Percentiles rank a stretch among this genome's conserved stretches.
Evolutionary conservation across 2,329 filamentous ascomycete genomes (phyloP).

Genomic region (Epichloe uncinata): DNA sequence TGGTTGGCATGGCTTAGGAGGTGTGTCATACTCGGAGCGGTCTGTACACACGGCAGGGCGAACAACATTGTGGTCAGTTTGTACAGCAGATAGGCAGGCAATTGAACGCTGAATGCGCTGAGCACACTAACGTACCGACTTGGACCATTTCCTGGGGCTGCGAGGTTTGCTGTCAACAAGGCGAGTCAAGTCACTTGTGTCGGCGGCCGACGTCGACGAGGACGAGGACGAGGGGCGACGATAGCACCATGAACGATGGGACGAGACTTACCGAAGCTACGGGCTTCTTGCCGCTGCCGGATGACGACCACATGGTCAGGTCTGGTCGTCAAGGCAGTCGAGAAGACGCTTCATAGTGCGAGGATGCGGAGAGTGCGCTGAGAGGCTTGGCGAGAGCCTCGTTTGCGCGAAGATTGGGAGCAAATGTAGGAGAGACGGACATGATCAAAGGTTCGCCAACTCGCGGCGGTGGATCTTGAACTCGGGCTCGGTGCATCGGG

Average conservation of each 20-base stretch:
- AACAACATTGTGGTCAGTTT: conserved; percentile 5
- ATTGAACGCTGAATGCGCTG: neutral
- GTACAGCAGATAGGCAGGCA: neutral
- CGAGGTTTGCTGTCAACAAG: conserved; percentile 24
- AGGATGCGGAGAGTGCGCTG: conserved; percentile 8
- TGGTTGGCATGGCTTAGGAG: conserved; percentile 3
- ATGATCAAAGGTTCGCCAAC: neutral
- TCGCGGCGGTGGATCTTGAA: neutral
- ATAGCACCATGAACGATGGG: neutral
- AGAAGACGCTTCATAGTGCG: conserved; percentile 19
- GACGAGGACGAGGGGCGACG: neutral
- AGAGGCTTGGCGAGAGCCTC: conserved; percentile 13
- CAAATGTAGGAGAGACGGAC: neutral
- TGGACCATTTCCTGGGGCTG: conserved; percentile 90
- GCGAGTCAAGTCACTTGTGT: neutral
- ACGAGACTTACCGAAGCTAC: conserved; percentile 49
- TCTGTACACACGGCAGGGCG: conserved; percentile 27
- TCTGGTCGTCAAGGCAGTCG: conserved; percentile 14
- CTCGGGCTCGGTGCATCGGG: neutral
- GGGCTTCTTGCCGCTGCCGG: conserved; percentile 54
- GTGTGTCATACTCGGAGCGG: conserved; percentile 45
- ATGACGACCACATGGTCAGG: conserved; percentile 49
- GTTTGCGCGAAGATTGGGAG: conserved; percentile 4
- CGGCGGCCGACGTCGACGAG: neutral
- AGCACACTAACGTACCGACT: conserved; percentile 58